Evolutionary conservation across 192 early-diverging fungal species (phyloP).

Genomic region (Backusella liffmaniae): DNA sequence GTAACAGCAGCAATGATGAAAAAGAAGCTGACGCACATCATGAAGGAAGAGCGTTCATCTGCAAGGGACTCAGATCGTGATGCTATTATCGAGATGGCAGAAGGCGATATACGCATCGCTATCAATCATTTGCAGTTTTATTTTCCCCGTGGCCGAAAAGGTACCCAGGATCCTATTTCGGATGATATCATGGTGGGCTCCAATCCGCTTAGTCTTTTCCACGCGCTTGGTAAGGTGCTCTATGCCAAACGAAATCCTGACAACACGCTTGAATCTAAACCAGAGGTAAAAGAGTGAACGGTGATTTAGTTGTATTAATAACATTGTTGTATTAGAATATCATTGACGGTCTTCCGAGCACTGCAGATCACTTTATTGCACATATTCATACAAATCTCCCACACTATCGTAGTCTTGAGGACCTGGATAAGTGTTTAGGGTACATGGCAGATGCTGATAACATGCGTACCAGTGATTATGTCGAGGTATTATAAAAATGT

Average conservation of each 20-base stretch:
- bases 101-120: slow-evolving; percentile 12
- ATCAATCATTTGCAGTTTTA: slow-evolving; percentile 14
- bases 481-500: background rate
- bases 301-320: no score
- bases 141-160: background rate
- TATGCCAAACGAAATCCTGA: background rate
- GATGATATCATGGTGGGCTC: no score
- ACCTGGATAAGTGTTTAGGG: background rate
- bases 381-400: background rate
- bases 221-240: slow-evolving; percentile 7
- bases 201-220: background rate
- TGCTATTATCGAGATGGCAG: background rate
- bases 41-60: background rate
- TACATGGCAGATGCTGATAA: background rate
- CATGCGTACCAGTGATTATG: background rate
- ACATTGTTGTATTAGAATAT: background rate
- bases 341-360: background rate
- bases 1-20: background rate
- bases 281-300: background rate
- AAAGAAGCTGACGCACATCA: background rate
- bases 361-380: background rate
- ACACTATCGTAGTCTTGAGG: background rate
- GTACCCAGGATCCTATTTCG: background rate
- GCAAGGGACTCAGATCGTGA: background rate
- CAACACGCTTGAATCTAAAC: background rate